Base-by-base conservation (phyloP, 306 rosid species). In the Lablab purpureus region DNA sequence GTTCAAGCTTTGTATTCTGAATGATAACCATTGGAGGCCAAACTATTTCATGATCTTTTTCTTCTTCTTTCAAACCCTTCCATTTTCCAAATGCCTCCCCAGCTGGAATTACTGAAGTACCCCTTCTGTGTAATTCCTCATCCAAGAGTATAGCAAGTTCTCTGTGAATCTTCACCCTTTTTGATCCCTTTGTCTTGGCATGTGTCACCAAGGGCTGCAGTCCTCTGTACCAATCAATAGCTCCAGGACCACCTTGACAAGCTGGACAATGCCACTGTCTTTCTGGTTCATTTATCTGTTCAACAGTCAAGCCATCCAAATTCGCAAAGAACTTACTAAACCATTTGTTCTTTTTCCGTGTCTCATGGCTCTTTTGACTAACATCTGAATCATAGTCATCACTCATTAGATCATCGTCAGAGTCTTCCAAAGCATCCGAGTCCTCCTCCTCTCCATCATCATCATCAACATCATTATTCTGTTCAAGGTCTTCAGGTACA, bases 241-340 rank as follows among this genome's bases (percentile, higher is more conserved):
- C 80, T 71, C 98, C 98, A 41, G 98, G 98, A 34, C 98, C 97
- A 55, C 86, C 74, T 85, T 91, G 90, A 81, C 98, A 93, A 60
- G 97, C 95, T 25, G 97, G 90, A 70, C 97, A 93, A 62, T 93
- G 98, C 98, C 98, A 93, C 90, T 87, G 93, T 87, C 97, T 86
- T 41, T 75, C 91, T 4, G 95, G 92, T 21, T 93, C 90, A 60
- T 63, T 85, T 4, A 93, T 84, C 71, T 88, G 84, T 3, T 72
- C 89, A 34, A 85, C 54, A 17, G 92, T 78, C 78, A 94, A 75
- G 54, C 59, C 60, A 63, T 94, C 92, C 85, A 94, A 77, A 52
- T 69, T 81, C 65, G 74, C 86, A 51, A 94, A 91, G 77, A 90
- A 91, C 8, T 91, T 85, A 40, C 45, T 76, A 65, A 87, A 84